These are phyloP conservation scores for Mucor lusitanicus DNA, from an alignment of 371 early-diverging fungal species.

Conservation along the genomic window DNA sequence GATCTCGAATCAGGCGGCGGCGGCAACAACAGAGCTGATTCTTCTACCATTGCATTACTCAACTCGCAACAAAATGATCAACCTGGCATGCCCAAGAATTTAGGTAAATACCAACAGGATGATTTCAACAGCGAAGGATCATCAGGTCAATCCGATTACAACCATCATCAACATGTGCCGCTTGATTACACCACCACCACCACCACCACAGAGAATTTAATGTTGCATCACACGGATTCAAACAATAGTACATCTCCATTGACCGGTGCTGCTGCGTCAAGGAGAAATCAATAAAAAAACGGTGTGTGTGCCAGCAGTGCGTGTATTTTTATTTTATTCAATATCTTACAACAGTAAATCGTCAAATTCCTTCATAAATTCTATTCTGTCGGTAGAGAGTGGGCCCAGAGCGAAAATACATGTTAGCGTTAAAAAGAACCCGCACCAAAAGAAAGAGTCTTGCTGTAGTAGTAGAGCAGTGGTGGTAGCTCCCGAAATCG, in stretches of 20 bases:
- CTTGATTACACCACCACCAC: background rate
- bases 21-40: background rate
- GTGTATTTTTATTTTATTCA: background rate
- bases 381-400: constrained; percentile 7
- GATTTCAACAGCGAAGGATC: background rate
- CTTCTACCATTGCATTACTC: background rate
- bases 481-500: background rate
- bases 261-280: background rate
- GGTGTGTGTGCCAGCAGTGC: too few relatives aligned
- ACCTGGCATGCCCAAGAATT: background rate
- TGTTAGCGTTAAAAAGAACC: background rate
- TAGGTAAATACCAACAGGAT: background rate
- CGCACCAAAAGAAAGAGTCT: constrained; percentile 5
- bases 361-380: constrained; percentile 9
- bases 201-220: background rate
- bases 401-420: constrained; percentile 8
- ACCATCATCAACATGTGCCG: background rate
- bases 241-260: background rate
- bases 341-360: background rate
- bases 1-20: background rate
- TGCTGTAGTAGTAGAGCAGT: background rate
- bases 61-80: background rate
- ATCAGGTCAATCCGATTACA: background rate
- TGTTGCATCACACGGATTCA: background rate
- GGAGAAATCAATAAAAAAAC: background rate